Evolutionary conservation across 805 yeast genomes (phyloP), one percentile per base, ranked within the genome.

Genomic region (Kazachstania viticola): DNA sequence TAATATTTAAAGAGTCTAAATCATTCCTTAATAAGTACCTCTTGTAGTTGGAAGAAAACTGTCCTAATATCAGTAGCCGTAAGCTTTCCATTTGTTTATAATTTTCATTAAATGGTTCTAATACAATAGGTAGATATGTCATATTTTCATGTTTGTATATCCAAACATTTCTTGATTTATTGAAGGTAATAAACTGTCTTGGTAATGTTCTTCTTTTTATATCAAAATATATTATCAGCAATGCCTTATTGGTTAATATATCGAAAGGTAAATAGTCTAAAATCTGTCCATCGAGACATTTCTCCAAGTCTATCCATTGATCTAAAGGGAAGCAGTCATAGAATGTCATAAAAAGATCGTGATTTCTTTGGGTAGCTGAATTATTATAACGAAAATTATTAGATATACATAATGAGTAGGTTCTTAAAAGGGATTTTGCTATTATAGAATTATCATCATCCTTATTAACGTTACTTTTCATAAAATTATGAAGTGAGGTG

Each of bases 81-180:
- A 51, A 27, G 12, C 35, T 44, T 24, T 51, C 52, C 12, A 51
- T 19, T 29, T 49, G 55, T 17, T 38, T 40, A 19, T 21, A 31
- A 8, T 34, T 32, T 7, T 32, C 36, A 21, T 8, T 9, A 31
- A 42, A 48, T 8, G 53, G 42, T 9, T 19, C 16, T 8, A 29
- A n/a, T 11, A 40, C 27, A 15, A 21, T 22, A 5, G 30, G 25
- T 13, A 36, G 12, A n/a, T 34, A n/a, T 4, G 22, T 5, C 4
- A 28, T 27, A 4, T 32, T 42, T 4, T 28, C 33, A n/a, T 27
- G 30, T 17, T 31, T 26, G 16, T 21, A 29, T 14, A 26, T 19
- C 50, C 48, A 46, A 4, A 38, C 25, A 2, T 32, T 27, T 21
- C 30, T 21, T 9, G 16, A 31, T 9, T 32, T 31, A 31, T 45